A percentile compares a stretch with the other conserved stretches of the same genome.
These are phyloP conservation scores for Malassezia restricta DNA, from an alignment of 1,284 basidiomycete species.

Conservation along the genomic window DNA sequence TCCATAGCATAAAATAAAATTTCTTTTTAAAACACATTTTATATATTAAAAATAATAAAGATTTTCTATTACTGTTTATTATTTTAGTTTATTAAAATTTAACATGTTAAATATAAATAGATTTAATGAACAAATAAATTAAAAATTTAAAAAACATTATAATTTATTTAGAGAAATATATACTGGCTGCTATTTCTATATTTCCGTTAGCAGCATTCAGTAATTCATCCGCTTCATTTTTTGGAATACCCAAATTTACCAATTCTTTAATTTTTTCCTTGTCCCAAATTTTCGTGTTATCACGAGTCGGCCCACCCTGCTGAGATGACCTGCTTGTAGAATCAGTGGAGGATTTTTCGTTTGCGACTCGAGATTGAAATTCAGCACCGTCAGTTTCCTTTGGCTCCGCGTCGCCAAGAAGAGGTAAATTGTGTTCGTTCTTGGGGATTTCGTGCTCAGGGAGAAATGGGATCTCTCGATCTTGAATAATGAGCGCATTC, in stretches of 20 bases:
- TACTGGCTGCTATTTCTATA: slow-evolving; percentile 5
- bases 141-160: slow-evolving; percentile 1
- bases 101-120: not conserved
- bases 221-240: slow-evolving; percentile 1
- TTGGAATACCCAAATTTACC: slow-evolving; percentile 3
- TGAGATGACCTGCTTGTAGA: not conserved
- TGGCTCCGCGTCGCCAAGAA: not conserved
- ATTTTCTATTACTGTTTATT: not conserved
- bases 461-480: slow-evolving; percentile 71
- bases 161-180: slow-evolving; percentile 12
- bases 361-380: not conserved
- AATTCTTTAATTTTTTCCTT: not conserved
- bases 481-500: slow-evolving; percentile 75
- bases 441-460: slow-evolving; percentile 82
- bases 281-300: not conserved
- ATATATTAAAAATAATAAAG: not conserved
- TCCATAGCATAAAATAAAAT: not conserved
- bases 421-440: slow-evolving; percentile 23
- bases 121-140: too few relatives aligned
- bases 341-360: too few relatives aligned
- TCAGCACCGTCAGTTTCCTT: not conserved
- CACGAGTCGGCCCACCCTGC: too few relatives aligned
- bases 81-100: not conserved
- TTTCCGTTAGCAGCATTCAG: slow-evolving; percentile 3
- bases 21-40: not conserved